Conservation (phyloP, 1,139 yeast species). For the Nakaseomyces kungkrabaensis region DNA sequence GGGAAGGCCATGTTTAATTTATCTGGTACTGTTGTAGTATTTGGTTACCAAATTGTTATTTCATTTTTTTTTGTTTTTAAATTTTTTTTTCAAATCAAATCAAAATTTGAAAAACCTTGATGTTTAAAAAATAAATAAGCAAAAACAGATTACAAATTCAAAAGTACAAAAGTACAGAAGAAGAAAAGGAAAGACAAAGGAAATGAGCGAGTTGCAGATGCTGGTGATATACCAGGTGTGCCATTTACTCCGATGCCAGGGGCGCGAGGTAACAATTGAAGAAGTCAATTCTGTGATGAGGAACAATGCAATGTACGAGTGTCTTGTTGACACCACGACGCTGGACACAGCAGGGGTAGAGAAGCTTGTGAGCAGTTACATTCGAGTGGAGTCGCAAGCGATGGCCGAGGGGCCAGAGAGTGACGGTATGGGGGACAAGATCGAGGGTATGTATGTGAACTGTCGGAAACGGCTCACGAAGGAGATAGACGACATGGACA, state of each 20-base stretch:
- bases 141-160: no score
- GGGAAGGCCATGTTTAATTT: not conserved
- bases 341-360: not conserved
- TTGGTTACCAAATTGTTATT: not conserved
- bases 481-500: not conserved
- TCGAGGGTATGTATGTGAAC: slow-evolving; percentile 1
- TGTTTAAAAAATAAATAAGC: not conserved
- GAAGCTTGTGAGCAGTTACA: slow-evolving; percentile 7
- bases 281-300: slow-evolving; percentile 3
- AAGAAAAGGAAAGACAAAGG: not conserved
- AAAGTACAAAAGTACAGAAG: not conserved
- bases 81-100: not conserved
- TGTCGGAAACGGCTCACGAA: not conserved
- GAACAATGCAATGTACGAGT: slow-evolving; percentile 2
- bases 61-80: no score
- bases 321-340: not conserved
- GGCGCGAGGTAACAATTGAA: not conserved
- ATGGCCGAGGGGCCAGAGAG: not conserved
- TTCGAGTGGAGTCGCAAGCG: not conserved
- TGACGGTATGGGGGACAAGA: slow-evolving; percentile 2
- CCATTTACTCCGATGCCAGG: not conserved
- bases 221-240: not conserved
- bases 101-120: not conserved
- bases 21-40: not conserved
- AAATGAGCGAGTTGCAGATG: slow-evolving; percentile 1